A percentile compares a stretch with the other conserved stretches of the same genome.
Evolutionary conservation across 1,284 basidiomycete genomes (phyloP).

Genomic region (Cryptococcus sp.): DNA sequence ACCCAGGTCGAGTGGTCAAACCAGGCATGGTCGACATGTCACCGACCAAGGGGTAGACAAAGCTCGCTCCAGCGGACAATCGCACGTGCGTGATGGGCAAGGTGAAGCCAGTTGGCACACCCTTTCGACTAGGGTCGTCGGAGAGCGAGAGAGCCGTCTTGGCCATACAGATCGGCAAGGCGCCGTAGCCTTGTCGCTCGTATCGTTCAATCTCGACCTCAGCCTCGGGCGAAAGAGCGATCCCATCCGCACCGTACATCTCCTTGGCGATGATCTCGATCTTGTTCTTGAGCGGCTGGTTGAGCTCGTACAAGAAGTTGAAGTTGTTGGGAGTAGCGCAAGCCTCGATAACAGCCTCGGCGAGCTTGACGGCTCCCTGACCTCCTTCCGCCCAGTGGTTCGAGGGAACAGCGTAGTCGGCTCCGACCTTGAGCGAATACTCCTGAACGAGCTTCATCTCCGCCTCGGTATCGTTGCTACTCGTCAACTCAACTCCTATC

Average conservation of each 20-base stretch:
- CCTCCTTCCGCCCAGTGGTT: conserved; percentile 97
- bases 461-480: conserved; percentile 79
- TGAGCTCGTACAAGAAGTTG: conserved; percentile 83
- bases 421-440: conserved; percentile 75
- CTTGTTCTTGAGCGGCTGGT: conserved; percentile 78
- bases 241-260: conserved; percentile 87
- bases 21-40: conserved; percentile 99
- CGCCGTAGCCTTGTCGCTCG: conserved; percentile 61
- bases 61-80: conserved; percentile 87
- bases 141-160: conserved; percentile 98
- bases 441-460: conserved; percentile 82
- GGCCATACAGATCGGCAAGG: conserved; percentile 80
- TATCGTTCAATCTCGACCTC: conserved; percentile 85
- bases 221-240: conserved; percentile 75
- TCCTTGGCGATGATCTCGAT: conserved; percentile 79
- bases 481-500: conserved; percentile 6
- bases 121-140: conserved; percentile 86
- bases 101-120: conserved; percentile 83
- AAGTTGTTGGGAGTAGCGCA: conserved; percentile 80
- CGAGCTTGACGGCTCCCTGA: conserved; percentile 76
- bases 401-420: conserved; percentile 90
- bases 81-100: conserved; percentile 87
- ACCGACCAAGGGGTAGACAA: conserved; percentile 89
- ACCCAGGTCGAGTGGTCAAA: conserved; percentile 83
- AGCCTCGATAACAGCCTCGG: conserved; percentile 75